A percentile compares a stretch with the other conserved stretches of the same genome.
Evolutionary conservation across 805 yeast genomes (phyloP).

Genomic region (Ogataea zsoltii): DNA sequence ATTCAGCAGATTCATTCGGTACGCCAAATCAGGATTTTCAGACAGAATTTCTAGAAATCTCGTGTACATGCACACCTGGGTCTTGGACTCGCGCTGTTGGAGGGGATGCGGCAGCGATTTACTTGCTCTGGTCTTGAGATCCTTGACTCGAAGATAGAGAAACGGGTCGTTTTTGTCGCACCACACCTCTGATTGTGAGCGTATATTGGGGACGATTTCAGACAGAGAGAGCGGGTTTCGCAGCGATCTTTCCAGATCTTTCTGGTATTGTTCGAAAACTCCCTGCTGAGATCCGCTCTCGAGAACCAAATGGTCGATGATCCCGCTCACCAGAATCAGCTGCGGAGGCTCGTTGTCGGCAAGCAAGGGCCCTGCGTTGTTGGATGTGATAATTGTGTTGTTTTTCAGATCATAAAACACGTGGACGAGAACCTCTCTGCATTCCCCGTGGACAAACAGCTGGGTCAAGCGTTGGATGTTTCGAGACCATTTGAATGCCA

Average conservation of each 20-base stretch:
- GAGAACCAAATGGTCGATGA: slow-evolving; percentile 52
- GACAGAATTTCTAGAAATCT: slow-evolving; percentile 44
- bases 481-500: slow-evolving; percentile 42
- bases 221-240: slow-evolving; percentile 21
- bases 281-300: slow-evolving; percentile 17
- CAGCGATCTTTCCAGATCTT: slow-evolving; percentile 18
- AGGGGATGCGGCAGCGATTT: slow-evolving; percentile 51
- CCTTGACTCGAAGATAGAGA: slow-evolving; percentile 43
- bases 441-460: slow-evolving; percentile 48
- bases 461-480: slow-evolving; percentile 42
- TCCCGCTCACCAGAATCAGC: slow-evolving; percentile 58
- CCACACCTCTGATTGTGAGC: slow-evolving; percentile 24
- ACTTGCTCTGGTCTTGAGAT: slow-evolving; percentile 60
- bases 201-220: slow-evolving; percentile 18
- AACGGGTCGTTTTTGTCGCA: slow-evolving; percentile 26
- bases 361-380: slow-evolving; percentile 1
- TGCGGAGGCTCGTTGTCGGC: slow-evolving; percentile 14
- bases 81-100: slow-evolving; percentile 48
- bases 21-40: slow-evolving; percentile 33
- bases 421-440: slow-evolving; percentile 65
- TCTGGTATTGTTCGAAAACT: slow-evolving; percentile 23
- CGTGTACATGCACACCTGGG: slow-evolving; percentile 65
- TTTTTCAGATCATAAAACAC: slow-evolving; percentile 42
- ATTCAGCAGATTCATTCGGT: slow-evolving; percentile 46
- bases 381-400: slow-evolving; percentile 10